Conservation (phyloP, 2,329 filamentous ascomycete species). For the Dendryphion nanum region DNA sequence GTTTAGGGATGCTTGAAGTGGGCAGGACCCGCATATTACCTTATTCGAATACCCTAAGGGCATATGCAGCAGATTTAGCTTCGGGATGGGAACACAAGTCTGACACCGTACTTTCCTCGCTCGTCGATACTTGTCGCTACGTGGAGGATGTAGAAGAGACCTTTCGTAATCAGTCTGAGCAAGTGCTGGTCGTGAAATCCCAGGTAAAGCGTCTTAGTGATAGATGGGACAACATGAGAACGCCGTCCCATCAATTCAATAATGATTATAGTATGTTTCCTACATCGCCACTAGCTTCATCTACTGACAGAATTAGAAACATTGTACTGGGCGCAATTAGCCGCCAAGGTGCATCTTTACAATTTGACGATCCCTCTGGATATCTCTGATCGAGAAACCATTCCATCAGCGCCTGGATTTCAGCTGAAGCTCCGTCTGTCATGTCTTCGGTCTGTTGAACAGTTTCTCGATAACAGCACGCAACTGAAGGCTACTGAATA, state of each 20-base stretch:
- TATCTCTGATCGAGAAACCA: slow-evolving; percentile 25
- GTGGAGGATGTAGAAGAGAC: slow-evolving; percentile 38
- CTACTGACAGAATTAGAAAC: too few species aligned
- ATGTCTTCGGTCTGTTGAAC: slow-evolving; percentile 30
- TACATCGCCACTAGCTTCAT: not conserved
- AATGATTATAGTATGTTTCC: slow-evolving; percentile 25
- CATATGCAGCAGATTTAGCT: slow-evolving; percentile 32
- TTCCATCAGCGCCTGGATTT: slow-evolving; percentile 33
- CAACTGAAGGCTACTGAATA: slow-evolving; percentile 26
- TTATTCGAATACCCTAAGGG: slow-evolving; percentile 26
- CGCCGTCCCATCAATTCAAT: slow-evolving; percentile 26
- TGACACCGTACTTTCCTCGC: slow-evolving; percentile 27
- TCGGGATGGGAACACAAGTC: slow-evolving; percentile 29
- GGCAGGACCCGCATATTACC: slow-evolving; percentile 22
- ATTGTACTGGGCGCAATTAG: slow-evolving; percentile 32
- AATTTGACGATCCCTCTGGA: slow-evolving; percentile 26
- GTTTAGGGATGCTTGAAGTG: slow-evolving; percentile 24
- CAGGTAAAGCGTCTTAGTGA: slow-evolving; percentile 34
- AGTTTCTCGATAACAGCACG: slow-evolving; percentile 32
- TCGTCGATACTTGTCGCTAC: slow-evolving; percentile 33
- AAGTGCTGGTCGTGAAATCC: slow-evolving; percentile 28
- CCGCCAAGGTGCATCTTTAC: slow-evolving; percentile 28
- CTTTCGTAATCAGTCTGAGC: slow-evolving; percentile 24
- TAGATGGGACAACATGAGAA: slow-evolving; percentile 32
- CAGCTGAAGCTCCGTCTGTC: slow-evolving; percentile 35